phyloP scores from a whole-genome alignment of 129 eudicot species.

The Flaveria brownii region DNA sequence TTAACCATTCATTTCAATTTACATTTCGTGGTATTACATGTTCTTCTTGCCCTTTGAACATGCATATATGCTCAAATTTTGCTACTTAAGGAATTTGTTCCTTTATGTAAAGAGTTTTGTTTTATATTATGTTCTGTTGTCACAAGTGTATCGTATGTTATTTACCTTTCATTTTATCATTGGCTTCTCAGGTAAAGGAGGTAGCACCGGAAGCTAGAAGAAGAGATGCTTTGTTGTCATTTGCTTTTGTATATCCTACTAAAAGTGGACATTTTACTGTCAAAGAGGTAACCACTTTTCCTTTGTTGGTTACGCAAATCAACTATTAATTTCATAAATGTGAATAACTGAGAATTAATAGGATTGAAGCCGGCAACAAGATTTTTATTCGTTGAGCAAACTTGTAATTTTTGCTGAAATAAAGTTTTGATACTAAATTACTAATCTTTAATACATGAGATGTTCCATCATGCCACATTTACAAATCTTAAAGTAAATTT shows the following conservation, averaged over 20 bases:
- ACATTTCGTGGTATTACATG: background rate
- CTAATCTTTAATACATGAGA: background rate
- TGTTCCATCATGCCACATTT: background rate
- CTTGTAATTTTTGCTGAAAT: background rate
- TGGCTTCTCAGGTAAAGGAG: slow-evolving; percentile 71
- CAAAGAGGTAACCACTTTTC: slow-evolving; percentile 54
- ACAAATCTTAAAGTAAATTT: background rate
- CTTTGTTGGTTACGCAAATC: background rate
- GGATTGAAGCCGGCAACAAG: background rate
- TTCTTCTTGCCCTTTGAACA: background rate
- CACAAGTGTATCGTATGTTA: background rate
- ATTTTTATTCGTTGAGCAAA: background rate
- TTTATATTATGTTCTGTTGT: background rate
- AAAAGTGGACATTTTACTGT: slow-evolving; percentile 70
- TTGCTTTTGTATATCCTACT: slow-evolving; percentile 86
- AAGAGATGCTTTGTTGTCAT: slow-evolving; percentile 77
- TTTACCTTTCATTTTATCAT: slow-evolving; percentile 1
- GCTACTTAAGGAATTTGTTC: background rate
- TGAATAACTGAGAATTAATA: background rate
- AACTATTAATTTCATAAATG: background rate
- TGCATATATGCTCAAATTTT: background rate
- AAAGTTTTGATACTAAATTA: background rate
- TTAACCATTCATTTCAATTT: background rate
- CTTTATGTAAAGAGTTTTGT: background rate
- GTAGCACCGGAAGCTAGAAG: slow-evolving; percentile 93